Conservation (phyloP, 1,284 basidiomycete genomes). For the Xerocomus cyaneibrunnescens region DNA sequence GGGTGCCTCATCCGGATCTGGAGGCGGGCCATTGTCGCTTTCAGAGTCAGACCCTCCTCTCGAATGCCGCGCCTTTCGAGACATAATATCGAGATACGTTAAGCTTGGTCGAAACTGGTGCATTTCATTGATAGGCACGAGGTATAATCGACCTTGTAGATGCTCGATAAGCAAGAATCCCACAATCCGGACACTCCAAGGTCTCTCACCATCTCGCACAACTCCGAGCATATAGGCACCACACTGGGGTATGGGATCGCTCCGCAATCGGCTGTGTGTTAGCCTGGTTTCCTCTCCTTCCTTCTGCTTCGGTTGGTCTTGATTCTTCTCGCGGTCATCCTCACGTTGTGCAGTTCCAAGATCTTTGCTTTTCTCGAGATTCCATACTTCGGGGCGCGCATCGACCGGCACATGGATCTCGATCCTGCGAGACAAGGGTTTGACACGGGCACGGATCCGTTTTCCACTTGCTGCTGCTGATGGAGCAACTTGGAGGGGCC, state of each 20-base stretch:
- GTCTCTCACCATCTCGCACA: slow-evolving; percentile 60
- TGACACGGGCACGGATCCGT: slow-evolving; percentile 68
- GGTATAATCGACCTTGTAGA: slow-evolving; percentile 62
- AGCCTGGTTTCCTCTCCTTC: slow-evolving; percentile 60
- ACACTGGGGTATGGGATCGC: slow-evolving; percentile 64
- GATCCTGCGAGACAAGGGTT: slow-evolving; percentile 56
- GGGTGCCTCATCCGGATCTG: slow-evolving; percentile 69
- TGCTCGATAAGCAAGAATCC: slow-evolving; percentile 14
- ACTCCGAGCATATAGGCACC: slow-evolving; percentile 72
- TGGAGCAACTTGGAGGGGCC: slow-evolving; percentile 72
- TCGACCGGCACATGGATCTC: slow-evolving; percentile 79
- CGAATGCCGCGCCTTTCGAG: slow-evolving; percentile 58
- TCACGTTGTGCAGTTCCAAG: slow-evolving; percentile 61
- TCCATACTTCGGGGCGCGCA: slow-evolving; percentile 76
- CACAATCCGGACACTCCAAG: neutral
- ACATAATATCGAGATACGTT: slow-evolving; percentile 71
- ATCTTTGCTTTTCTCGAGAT: slow-evolving; percentile 60
- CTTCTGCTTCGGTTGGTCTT: slow-evolving; percentile 51
- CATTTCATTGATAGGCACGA: slow-evolving; percentile 74
- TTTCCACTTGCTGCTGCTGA: slow-evolving; percentile 71
- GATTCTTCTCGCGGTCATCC: slow-evolving; percentile 74
- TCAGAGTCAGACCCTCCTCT: slow-evolving; percentile 58
- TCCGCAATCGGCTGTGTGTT: slow-evolving; percentile 66
- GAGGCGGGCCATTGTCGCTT: slow-evolving; percentile 74
- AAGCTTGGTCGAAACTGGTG: slow-evolving; percentile 78